Evolutionary conservation across 306 rosid species (phyloP), one percentile per base, ranked within the genome.

Genomic region (Pyrus communis): DNA sequence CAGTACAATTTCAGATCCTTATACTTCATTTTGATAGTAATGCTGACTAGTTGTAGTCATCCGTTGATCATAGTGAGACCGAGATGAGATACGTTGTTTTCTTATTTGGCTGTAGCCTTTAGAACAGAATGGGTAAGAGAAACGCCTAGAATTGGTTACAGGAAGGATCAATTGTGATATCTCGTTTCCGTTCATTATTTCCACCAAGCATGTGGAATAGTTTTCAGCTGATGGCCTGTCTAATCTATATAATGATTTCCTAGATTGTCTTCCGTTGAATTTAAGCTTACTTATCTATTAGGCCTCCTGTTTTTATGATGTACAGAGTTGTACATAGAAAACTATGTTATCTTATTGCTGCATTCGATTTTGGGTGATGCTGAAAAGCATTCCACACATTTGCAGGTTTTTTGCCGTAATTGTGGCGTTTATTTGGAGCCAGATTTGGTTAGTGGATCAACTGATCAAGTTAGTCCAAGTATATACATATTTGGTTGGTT

Each of bases 1-100:
- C 35, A 75, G 74, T 84, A 83, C 89, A 80, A 87, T 62, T 70
- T 76, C 59, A 25, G 64, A 76, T 84, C 28, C 72, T 84, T 71
- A 78, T 85, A 67, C 55, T 60, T 78, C 51, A 28, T 84, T 61
- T 35, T 79, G 59, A 79, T 38, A 78, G 77, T 79, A 78, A 79
- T 75, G 55, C 75, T 84, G 66, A 74, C 73, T 71, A 64, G 64
- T 52, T 75, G 43, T 54, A 67, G 81, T 79, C 71, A n/a, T 75
- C 62, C 42, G 46, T 67, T 80, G 77, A 45, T 82, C 51, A 66
- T 54, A 58, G 30, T 14, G 64, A 52, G 77, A 72, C 45, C 67
- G 27, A 43, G 65, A 28, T 27, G 78, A 69, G 81, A 80, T 74
- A 49, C 64, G 58, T 35, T 64, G 67, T 70, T 64, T 11, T 23